Conservation (phyloP, 495 filamentous ascomycete species). For the Lasiosphaeriaceae sp. region DNA sequence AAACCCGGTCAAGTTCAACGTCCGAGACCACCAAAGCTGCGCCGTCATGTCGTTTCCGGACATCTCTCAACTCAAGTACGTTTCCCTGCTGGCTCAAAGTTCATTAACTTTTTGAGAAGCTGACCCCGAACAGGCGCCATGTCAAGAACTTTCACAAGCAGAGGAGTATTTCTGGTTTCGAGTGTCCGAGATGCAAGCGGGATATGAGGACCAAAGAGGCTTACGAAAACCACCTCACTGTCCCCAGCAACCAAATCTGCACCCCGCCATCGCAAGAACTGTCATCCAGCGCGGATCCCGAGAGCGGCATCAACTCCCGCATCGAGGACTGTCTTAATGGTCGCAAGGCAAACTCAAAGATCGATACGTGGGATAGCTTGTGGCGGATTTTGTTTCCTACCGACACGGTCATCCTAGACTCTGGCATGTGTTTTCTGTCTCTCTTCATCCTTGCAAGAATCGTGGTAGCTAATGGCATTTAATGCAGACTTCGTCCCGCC, state of each 20-base stretch:
- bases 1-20: conserved; percentile 35
- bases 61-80: conserved; percentile 32
- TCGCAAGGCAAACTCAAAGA: conserved; percentile 22
- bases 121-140: conserved; percentile 20
- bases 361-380: conserved; percentile 23
- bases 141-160: conserved; percentile 26
- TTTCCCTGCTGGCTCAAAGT: not conserved
- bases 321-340: conserved; percentile 24
- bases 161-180: conserved; percentile 2
- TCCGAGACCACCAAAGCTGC: conserved; percentile 28
- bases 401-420: conserved; percentile 2
- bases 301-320: conserved; percentile 25
- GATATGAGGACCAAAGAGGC: conserved; percentile 13
- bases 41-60: conserved; percentile 22
- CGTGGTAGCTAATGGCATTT: not conserved
- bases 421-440: conserved; percentile 8
- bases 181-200: conserved; percentile 24
- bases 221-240: conserved; percentile 13
- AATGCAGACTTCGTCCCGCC: conserved; percentile 26
- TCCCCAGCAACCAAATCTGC: conserved; percentile 18
- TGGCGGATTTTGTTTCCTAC: conserved; percentile 24
- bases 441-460: not conserved
- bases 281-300: conserved; percentile 18
- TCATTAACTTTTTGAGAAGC: not conserved
- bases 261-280: not conserved